Percentiles rank a stretch among this genome's conserved stretches.
Conservation (phyloP, 208 protist genomes). For the Crithidia sp. region DNA sequence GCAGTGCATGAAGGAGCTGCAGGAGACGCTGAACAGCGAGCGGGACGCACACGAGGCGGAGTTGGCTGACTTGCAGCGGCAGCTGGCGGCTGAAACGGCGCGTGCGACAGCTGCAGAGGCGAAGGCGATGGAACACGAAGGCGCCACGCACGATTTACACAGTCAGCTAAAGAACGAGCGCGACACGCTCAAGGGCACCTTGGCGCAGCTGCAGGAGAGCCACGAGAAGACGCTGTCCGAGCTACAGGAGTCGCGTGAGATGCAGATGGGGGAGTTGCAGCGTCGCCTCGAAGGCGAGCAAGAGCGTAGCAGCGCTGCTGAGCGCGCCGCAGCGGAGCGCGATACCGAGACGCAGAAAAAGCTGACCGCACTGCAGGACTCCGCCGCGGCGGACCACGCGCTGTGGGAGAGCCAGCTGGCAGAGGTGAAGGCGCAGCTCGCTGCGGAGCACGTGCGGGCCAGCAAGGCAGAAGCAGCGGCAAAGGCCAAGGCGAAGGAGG, state of each 20-base stretch:
- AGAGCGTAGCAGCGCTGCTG: conserved; percentile 5
- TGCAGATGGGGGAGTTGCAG: conserved; percentile 10
- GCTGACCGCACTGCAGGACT: conserved; percentile 7
- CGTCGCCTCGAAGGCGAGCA: conserved; percentile 1
- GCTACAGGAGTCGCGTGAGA: background rate
- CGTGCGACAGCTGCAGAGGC: conserved; percentile 11
- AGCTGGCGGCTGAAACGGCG: background rate
- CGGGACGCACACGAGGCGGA: conserved; percentile 15
- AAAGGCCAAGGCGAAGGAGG: conserved; percentile 1
- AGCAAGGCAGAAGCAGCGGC: conserved; percentile 4
- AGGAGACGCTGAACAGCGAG: conserved; percentile 7
- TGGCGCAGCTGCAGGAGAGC: background rate
- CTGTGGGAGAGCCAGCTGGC: conserved; percentile 12
- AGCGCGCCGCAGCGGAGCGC: background rate
- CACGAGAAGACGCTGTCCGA: conserved; percentile 1
- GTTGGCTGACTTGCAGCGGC: conserved; percentile 1
- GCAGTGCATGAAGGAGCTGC: conserved; percentile 17
- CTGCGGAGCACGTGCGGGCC: conserved; percentile 1
- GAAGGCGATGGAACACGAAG: conserved; percentile 4
- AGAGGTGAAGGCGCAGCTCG: conserved; percentile 17
- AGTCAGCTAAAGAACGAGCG: background rate
- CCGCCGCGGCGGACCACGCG: background rate
- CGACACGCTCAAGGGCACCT: conserved; percentile 5
- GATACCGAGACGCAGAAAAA: background rate
- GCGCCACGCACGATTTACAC: conserved; percentile 4